Conservation (phyloP, 371 early-diverging fungal species). For the Mortierella sp. region DNA sequence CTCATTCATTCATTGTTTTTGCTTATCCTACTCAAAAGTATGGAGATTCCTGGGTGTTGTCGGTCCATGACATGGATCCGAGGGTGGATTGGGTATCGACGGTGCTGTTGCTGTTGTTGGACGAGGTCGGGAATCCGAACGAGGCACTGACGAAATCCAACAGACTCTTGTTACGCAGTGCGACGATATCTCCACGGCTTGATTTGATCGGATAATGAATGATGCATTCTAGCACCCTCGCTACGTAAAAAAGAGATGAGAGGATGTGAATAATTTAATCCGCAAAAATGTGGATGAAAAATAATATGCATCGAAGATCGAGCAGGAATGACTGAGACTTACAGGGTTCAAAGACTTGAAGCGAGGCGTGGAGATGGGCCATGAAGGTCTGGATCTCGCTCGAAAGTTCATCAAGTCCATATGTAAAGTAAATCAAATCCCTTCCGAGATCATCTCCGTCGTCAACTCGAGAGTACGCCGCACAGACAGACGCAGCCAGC, state of each 20-base stretch:
- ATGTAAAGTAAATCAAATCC: constrained; percentile 44
- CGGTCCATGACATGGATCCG: neutral
- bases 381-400: constrained; percentile 30
- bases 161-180: constrained; percentile 25
- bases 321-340: neutral
- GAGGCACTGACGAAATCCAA: constrained; percentile 35
- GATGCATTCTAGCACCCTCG: constrained; percentile 21
- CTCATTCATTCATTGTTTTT: neutral
- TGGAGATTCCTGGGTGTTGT: neutral
- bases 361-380: constrained; percentile 15
- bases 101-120: neutral
- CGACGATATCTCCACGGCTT: constrained; percentile 15
- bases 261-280: neutral
- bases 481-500: constrained; percentile 59
- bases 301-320: too few relatives aligned
- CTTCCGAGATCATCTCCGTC: constrained; percentile 16
- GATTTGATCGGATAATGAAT: constrained; percentile 35
- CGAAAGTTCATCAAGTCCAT: constrained; percentile 37
- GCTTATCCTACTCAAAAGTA: neutral
- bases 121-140: constrained; percentile 20
- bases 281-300: neutral
- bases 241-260: neutral
- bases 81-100: neutral
- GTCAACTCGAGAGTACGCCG: constrained; percentile 26
- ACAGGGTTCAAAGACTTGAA: constrained; percentile 28